phyloP scores from a whole-genome alignment of 345 rosid genomes.

The Bretschneidera sinensis region DNA sequence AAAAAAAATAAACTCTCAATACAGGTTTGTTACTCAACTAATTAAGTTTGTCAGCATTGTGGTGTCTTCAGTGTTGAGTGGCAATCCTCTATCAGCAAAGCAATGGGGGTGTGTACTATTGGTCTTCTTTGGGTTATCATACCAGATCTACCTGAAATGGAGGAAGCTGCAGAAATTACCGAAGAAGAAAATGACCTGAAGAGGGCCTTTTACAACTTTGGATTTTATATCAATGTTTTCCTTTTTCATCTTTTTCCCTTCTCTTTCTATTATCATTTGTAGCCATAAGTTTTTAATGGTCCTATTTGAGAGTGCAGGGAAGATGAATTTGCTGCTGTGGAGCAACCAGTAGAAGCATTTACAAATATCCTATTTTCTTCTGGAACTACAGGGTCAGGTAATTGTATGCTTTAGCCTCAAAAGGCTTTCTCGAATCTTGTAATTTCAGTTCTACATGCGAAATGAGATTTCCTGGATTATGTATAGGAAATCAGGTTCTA shows the following conservation, averaged over 20 bases:
- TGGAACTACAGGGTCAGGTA: conserved; percentile 84
- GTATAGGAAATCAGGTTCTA: too few species aligned
- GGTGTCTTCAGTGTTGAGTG: conserved; percentile 78
- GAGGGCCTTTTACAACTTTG: conserved; percentile 25
- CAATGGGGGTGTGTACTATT: conserved; percentile 93
- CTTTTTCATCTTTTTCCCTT: neutral
- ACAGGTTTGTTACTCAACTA: too few species aligned
- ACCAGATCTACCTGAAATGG: conserved; percentile 96
- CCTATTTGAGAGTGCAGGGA: conserved; percentile 70
- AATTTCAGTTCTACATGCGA: conserved; percentile 9
- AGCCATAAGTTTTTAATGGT: conserved; percentile 14
- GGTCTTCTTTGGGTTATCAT: conserved; percentile 96
- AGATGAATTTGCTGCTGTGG: conserved; percentile 62
- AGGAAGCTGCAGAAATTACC: conserved; percentile 71
- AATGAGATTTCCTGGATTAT: neutral
- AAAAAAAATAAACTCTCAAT: too few species aligned
- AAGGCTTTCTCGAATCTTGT: conserved; percentile 7
- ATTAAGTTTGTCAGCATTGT: conserved; percentile 95
- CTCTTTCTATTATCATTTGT: conserved; percentile 6
- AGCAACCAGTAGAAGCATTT: conserved; percentile 68
- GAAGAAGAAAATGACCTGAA: conserved; percentile 75
- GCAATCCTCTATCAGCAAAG: conserved; percentile 81
- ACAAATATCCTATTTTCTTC: conserved; percentile 94
- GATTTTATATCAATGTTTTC: neutral
- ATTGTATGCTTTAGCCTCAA: conserved; percentile 3